Conservation (phyloP, 257 asterid genomes). For the Salvia rosmarinus region DNA sequence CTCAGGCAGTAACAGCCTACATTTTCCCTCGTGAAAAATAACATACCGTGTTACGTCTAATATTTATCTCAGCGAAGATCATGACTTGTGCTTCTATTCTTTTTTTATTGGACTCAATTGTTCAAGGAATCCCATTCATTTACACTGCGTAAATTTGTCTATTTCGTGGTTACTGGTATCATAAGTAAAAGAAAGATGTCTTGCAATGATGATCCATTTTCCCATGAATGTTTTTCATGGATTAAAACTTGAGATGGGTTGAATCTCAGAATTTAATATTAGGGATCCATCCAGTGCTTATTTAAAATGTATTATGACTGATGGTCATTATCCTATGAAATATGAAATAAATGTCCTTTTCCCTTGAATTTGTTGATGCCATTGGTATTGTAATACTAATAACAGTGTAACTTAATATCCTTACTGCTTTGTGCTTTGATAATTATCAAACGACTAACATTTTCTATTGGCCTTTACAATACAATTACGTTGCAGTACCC, state of each 20-base stretch:
- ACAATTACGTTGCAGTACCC: constrained; percentile 49
- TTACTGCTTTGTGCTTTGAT: constrained; percentile 4
- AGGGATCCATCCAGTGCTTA: background rate
- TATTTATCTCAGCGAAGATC: background rate
- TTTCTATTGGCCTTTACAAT: background rate
- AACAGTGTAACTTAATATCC: background rate
- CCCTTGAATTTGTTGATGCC: background rate
- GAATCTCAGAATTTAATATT: too few relatives aligned
- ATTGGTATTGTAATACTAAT: background rate
- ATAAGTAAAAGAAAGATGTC: background rate
- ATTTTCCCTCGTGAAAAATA: background rate
- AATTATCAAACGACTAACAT: background rate
- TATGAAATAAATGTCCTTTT: too few relatives aligned
- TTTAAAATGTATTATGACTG: background rate
- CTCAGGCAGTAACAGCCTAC: constrained; percentile 7
- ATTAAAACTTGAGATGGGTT: background rate
- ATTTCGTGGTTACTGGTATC: background rate
- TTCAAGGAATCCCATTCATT: background rate
- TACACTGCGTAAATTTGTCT: background rate
- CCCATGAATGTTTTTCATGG: background rate
- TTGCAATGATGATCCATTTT: background rate
- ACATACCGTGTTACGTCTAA: background rate
- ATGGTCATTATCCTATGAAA: background rate
- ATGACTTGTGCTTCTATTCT: background rate
- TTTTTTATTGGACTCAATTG: constrained; percentile 3